These are phyloP conservation scores for Cardiospermum halicacabum DNA, from an alignment of 345 rosid genomes.

Conservation along the genomic window DNA sequence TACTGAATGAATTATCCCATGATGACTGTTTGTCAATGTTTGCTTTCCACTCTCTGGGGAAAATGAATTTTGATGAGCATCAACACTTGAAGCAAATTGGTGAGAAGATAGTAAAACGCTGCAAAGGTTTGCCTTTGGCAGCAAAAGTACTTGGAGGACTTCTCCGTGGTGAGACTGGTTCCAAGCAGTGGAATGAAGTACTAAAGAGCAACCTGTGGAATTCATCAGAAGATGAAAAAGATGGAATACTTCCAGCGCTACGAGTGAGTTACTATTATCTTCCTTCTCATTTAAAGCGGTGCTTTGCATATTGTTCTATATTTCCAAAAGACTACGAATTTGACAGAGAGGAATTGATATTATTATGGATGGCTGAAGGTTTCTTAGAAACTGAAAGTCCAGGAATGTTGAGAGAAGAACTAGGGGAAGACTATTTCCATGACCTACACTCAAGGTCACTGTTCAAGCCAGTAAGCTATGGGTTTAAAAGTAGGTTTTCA, in stretches of 20 bases:
- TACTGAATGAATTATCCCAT: neutral
- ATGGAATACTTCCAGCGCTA: neutral
- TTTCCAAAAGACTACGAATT: conserved; percentile 9
- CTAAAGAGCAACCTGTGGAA: neutral
- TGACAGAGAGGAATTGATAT: neutral
- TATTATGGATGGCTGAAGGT: conserved; percentile 18
- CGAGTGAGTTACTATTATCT: neutral
- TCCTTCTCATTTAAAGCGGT: neutral
- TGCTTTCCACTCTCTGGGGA: neutral
- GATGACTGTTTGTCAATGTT: neutral
- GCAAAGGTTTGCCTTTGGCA: neutral
- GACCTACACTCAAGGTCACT: conserved; percentile 9
- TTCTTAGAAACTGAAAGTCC: neutral
- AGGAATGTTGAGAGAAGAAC: neutral
- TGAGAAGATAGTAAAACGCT: neutral
- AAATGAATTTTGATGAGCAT: neutral
- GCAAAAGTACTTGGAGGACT: neutral
- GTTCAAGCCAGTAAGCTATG: too few species aligned
- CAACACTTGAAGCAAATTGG: neutral
- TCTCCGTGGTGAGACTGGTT: neutral
- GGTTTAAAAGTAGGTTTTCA: neutral
- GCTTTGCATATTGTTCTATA: conserved; percentile 12
- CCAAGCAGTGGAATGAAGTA: neutral
- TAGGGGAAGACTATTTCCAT: neutral
- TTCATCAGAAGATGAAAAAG: neutral